Percentiles rank a stretch among this genome's conserved stretches.
Evolutionary conservation across 768 basidiomycete species (phyloP).

Genomic region (Multifurca ochricompacta): DNA sequence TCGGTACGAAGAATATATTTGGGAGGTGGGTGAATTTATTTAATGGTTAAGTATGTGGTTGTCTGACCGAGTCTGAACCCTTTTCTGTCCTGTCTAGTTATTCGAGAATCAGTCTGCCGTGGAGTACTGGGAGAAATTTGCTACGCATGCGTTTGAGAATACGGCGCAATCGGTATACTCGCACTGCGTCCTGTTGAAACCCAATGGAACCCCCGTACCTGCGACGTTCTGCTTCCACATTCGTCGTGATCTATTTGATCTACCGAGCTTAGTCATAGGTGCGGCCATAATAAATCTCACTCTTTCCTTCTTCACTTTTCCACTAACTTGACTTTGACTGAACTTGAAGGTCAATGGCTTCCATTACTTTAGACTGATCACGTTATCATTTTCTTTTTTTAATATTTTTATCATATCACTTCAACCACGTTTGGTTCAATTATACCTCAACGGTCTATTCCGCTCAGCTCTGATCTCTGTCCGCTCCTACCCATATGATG

Average conservation of each 20-base stretch:
- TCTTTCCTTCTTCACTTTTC: background rate
- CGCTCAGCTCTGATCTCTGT: background rate
- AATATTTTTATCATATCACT: slow-evolving; percentile 17
- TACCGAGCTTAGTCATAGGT: slow-evolving; percentile 87
- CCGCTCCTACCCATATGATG: background rate
- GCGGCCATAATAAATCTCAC: slow-evolving; percentile 22
- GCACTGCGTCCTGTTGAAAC: slow-evolving; percentile 83
- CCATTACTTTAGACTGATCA: slow-evolving; percentile 52
- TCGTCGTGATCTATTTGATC: slow-evolving; percentile 83
- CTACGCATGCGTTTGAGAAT: slow-evolving; percentile 95
- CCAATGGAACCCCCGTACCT: slow-evolving; percentile 74
- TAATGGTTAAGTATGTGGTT: too few relatives aligned
- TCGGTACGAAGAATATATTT: slow-evolving; percentile 54
- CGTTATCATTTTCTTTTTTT: background rate
- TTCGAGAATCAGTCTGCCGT: slow-evolving; percentile 95
- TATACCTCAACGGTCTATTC: too few relatives aligned
- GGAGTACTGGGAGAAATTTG: slow-evolving; percentile 96
- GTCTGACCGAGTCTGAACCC: background rate
- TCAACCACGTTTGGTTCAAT: too few relatives aligned
- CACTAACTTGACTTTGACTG: too few relatives aligned
- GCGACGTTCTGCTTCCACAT: slow-evolving; percentile 96
- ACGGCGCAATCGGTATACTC: slow-evolving; percentile 93
- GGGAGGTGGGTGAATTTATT: slow-evolving; percentile 47
- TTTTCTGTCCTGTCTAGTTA: slow-evolving; percentile 40
- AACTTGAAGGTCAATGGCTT: slow-evolving; percentile 92